Evolutionary conservation across 2,329 filamentous ascomycete species (phyloP).

Genomic region (Colletotrichum lentis): DNA sequence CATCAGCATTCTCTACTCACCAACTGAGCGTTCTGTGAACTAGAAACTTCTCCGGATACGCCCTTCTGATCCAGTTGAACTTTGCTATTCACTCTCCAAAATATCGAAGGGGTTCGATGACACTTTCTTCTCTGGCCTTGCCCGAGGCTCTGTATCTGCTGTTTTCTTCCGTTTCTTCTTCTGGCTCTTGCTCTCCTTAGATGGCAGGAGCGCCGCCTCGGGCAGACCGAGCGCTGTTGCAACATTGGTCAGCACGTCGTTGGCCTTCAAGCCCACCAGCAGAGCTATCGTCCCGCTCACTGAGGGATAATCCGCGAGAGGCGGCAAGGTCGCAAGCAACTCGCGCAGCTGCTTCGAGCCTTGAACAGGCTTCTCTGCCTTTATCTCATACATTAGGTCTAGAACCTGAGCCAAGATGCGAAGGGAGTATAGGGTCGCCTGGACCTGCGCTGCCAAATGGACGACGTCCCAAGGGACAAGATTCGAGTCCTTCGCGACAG

Average conservation of each 20-base stretch:
- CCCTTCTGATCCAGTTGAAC: neutral
- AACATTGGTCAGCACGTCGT: constrained; percentile 12
- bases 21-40: neutral
- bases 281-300: constrained; percentile 22
- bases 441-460: constrained; percentile 68
- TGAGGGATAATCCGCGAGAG: constrained; percentile 26
- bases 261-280: constrained; percentile 10
- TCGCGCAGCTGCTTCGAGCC: constrained; percentile 11
- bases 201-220: constrained; percentile 16
- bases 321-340: constrained; percentile 20
- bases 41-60: neutral
- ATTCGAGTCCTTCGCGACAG: constrained; percentile 38
- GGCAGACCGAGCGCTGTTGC: constrained; percentile 8
- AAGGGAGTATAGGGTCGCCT: constrained; percentile 69
- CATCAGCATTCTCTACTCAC: neutral
- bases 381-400: constrained; percentile 44
- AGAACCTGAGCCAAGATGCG: constrained; percentile 63
- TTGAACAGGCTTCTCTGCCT: neutral
- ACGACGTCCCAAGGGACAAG: constrained; percentile 62
- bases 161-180: constrained; percentile 26
- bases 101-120: constrained; percentile 35
- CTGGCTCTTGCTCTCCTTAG: constrained; percentile 29
- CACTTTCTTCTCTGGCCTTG: constrained; percentile 19
- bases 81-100: constrained; percentile 13
- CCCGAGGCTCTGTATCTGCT: neutral